phyloP scores from a whole-genome alignment of 768 basidiomycete genomes.

The Rhodocollybia butyracea region DNA sequence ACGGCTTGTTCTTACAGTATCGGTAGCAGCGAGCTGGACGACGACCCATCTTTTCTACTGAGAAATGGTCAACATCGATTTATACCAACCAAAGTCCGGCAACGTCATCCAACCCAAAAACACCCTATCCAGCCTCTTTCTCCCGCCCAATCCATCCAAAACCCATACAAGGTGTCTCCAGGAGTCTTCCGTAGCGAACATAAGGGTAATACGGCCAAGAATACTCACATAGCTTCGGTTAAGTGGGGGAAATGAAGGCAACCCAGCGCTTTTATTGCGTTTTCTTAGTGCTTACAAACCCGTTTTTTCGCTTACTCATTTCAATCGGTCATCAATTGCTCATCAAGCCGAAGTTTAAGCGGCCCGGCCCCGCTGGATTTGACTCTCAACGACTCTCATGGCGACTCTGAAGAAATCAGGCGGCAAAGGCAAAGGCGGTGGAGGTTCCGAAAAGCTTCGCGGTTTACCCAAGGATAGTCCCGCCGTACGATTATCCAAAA shows the following conservation, averaged over 20 bases:
- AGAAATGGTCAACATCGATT: neutral
- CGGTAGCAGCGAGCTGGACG: conserved; percentile 98
- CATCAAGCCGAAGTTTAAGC: neutral
- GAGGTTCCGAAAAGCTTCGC: conserved; percentile 41
- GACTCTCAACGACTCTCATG: neutral
- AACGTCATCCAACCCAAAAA: neutral
- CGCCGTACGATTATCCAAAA: conserved; percentile 76
- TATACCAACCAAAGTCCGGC: neutral
- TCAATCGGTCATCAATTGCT: neutral
- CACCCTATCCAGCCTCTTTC: neutral
- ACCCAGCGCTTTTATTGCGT: neutral
- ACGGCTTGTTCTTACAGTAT: conserved; percentile 99
- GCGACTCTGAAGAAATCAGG: neutral
- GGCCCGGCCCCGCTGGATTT: neutral
- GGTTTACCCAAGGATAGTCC: conserved; percentile 63
- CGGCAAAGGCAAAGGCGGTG: neutral
- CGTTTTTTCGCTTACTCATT: too few species aligned
- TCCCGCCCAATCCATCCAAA: neutral
- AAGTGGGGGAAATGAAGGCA: neutral
- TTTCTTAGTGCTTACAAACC: too few species aligned
- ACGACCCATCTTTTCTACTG: conserved; percentile 74
- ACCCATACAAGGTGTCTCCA: neutral
- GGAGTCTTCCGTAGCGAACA: too few species aligned
- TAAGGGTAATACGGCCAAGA: neutral
- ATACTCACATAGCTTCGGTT: conserved; percentile 5